A percentile compares a stretch with the other conserved stretches of the same genome.
Conservation (phyloP, 495 filamentous ascomycete genomes). For the Penicillium cinerascens region DNA sequence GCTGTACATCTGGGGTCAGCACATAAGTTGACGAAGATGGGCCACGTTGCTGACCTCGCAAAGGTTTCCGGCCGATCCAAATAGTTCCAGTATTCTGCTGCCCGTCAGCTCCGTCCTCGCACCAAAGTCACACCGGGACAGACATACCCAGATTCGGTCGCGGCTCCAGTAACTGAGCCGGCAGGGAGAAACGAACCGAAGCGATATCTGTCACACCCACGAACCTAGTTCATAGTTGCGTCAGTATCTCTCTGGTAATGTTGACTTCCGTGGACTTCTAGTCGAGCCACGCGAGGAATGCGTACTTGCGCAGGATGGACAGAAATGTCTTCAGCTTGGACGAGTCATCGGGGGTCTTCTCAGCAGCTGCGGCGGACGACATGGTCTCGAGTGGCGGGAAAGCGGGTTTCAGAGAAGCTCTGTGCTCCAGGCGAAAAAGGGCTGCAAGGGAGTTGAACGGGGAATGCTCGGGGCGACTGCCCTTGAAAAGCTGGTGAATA, state of each 20-base stretch:
- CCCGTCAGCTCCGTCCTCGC: conserved; percentile 15
- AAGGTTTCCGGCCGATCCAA: conserved; percentile 94
- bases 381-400: conserved; percentile 19
- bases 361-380: conserved; percentile 40
- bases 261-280: neutral
- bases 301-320: conserved; percentile 76
- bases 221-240: conserved; percentile 54
- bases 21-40: conserved; percentile 20
- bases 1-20: conserved; percentile 48
- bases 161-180: conserved; percentile 91
- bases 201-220: conserved; percentile 95
- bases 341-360: conserved; percentile 71
- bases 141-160: conserved; percentile 79
- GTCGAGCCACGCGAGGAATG: conserved; percentile 1
- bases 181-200: conserved; percentile 90
- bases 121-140: neutral
- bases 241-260: conserved; percentile 13
- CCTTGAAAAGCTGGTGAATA: neutral
- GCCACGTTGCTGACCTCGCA: conserved; percentile 55
- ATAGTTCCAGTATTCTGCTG: conserved; percentile 94
- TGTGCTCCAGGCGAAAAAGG: neutral
- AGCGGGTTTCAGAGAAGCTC: neutral
- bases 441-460: neutral
- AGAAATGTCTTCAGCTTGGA: conserved; percentile 83
- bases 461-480: neutral